phyloP scores from a whole-genome alignment of 441 rosid genomes.

The Brassica hybrid region DNA sequence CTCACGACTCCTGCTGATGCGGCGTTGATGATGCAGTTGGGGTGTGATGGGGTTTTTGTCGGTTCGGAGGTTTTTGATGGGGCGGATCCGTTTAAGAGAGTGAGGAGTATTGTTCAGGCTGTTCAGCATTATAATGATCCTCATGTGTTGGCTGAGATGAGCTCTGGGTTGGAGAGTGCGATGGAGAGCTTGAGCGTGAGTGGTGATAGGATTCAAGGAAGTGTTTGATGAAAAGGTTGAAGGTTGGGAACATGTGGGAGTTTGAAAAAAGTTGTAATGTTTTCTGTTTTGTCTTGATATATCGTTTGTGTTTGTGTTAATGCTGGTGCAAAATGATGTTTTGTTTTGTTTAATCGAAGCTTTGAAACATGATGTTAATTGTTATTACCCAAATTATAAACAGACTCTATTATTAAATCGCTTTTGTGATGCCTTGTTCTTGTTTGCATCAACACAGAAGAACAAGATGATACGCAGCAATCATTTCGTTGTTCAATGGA shows the following conservation, averaged over 20 bases:
- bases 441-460: neutral
- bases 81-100: constrained; percentile 60
- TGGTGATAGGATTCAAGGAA: constrained; percentile 53
- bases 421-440: neutral
- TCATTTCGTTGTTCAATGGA: neutral
- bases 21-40: constrained; percentile 86
- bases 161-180: constrained; percentile 57
- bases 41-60: constrained; percentile 81
- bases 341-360: neutral
- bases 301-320: neutral
- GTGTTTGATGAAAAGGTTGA: constrained; percentile 24
- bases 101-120: constrained; percentile 70
- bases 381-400: neutral
- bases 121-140: constrained; percentile 89
- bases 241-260: neutral
- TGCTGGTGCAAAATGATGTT: neutral
- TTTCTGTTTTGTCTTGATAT: neutral
- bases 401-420: neutral
- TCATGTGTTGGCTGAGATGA: constrained; percentile 62
- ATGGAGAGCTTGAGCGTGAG: constrained; percentile 55
- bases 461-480: neutral
- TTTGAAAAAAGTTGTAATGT: neutral
- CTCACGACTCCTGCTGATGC: constrained; percentile 83
- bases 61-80: constrained; percentile 69
- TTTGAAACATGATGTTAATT: neutral